Percentiles rank a stretch among this genome's conserved stretches.
phyloP scores from a whole-genome alignment of 2,329 filamentous ascomycete genomes.

The Verruconis gallopava region DNA sequence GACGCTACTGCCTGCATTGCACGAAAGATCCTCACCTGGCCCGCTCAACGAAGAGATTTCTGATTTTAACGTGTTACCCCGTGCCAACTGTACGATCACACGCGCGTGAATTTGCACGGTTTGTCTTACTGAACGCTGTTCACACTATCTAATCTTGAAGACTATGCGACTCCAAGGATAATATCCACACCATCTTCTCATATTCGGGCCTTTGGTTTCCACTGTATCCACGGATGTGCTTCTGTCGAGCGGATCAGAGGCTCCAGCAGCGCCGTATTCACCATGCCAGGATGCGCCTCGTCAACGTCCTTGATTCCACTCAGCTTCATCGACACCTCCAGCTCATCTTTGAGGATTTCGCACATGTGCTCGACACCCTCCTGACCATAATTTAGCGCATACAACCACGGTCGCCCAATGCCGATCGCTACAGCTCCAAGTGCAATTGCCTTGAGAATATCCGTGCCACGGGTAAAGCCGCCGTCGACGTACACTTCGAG shows the following conservation, averaged over 20 bases:
- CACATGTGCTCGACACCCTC: constrained; percentile 24
- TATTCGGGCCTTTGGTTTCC: neutral
- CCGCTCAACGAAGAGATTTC: too few relatives aligned
- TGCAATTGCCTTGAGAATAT: constrained; percentile 25
- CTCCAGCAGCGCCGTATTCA: neutral
- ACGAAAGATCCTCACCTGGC: too few relatives aligned
- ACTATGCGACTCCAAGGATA: too few relatives aligned
- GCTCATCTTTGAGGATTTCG: constrained; percentile 2
- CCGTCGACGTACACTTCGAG: constrained; percentile 30
- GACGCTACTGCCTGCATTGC: too few relatives aligned
- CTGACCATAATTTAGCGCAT: constrained; percentile 24
- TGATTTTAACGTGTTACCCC: too few relatives aligned
- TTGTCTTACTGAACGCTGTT: too few relatives aligned
- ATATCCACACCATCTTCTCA: too few relatives aligned
- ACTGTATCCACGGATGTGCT: neutral
- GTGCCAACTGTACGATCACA: too few relatives aligned
- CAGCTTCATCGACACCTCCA: neutral
- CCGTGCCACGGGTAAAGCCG: constrained; percentile 23
- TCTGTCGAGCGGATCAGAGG: neutral
- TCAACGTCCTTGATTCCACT: neutral
- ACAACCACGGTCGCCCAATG: constrained; percentile 24
- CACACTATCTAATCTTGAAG: too few relatives aligned
- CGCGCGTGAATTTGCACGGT: too few relatives aligned
- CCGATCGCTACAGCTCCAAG: constrained; percentile 24
- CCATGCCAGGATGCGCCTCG: neutral